Evolutionary conservation across 2,329 filamentous ascomycete species (phyloP).

Genomic region (Fusarium virguliforme): DNA sequence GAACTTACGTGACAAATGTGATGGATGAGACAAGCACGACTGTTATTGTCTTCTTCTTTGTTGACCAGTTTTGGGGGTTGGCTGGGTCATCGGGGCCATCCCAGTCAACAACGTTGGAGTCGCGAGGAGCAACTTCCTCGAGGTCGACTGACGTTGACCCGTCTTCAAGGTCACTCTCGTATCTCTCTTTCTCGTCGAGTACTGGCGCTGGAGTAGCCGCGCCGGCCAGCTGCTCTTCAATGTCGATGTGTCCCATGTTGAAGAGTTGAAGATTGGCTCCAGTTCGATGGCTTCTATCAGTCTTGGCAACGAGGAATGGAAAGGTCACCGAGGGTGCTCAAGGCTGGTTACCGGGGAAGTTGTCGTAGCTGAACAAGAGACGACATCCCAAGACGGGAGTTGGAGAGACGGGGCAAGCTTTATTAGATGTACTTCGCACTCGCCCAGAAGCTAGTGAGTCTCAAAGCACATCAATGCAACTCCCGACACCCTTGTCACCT

Average conservation of each 20-base stretch:
- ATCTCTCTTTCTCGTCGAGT: conserved; percentile 20
- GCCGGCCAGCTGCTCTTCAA: conserved; percentile 31
- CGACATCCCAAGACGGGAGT: background rate
- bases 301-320: background rate
- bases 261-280: background rate
- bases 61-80: conserved; percentile 75
- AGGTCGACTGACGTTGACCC: conserved; percentile 44
- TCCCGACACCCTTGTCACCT: conserved; percentile 2
- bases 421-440: background rate
- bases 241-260: conserved; percentile 33
- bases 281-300: background rate
- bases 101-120: conserved; percentile 68
- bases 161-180: conserved; percentile 42
- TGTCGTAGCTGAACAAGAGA: background rate
- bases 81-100: conserved; percentile 70
- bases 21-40: conserved; percentile 59
- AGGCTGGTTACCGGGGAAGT: conserved; percentile 2
- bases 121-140: conserved; percentile 36
- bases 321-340: background rate
- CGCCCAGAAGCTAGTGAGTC: conserved; percentile 8
- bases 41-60: conserved; percentile 55
- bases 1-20: conserved; percentile 59
- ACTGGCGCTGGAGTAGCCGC: conserved; percentile 20
- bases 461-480: conserved; percentile 15
- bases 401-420: conserved; percentile 9